Conservation (phyloP, 1,284 basidiomycete genomes). For the Porogramme epimiltina region DNA sequence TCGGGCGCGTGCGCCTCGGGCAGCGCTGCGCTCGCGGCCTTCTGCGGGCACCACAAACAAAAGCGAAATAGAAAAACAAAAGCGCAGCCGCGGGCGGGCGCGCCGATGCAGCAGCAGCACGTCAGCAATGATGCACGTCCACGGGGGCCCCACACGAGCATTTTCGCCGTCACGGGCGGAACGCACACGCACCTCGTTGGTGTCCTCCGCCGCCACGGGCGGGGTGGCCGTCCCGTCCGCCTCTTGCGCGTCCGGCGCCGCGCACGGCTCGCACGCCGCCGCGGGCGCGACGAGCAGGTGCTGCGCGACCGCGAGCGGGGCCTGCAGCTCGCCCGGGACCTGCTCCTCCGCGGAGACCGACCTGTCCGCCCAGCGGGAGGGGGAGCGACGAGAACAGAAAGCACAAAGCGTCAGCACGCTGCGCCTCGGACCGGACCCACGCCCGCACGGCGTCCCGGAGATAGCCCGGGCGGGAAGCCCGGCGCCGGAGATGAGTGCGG, state of each 20-base stretch:
- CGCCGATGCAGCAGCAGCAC: no score
- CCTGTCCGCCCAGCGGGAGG: conserved; percentile 18
- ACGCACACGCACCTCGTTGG: no score
- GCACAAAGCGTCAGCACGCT: background rate
- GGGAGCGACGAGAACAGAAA: conserved; percentile 8
- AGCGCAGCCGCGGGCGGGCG: conserved; percentile 8
- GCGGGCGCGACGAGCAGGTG: conserved; percentile 48
- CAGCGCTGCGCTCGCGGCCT: conserved; percentile 16
- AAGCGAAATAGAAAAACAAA: background rate
- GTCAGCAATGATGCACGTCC: no score
- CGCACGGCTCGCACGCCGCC: conserved; percentile 26
- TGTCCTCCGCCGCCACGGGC: conserved; percentile 27
- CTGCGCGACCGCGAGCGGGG: conserved; percentile 65
- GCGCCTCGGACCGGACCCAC: background rate
- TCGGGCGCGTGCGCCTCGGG: conserved; percentile 25
- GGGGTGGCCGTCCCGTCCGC: conserved; percentile 31
- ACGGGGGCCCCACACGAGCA: no score
- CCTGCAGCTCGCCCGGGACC: conserved; percentile 61
- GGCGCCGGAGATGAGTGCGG: no score
- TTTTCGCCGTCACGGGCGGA: no score
- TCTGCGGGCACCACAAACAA: conserved; percentile 14
- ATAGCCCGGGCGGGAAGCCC: no score
- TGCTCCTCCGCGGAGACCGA: conserved; percentile 49
- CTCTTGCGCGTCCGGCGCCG: conserved; percentile 32
- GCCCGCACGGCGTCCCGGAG: conserved; percentile 4